phyloP scores from a whole-genome alignment of 805 yeast genomes.

The Saccharomycopsis sp. region DNA sequence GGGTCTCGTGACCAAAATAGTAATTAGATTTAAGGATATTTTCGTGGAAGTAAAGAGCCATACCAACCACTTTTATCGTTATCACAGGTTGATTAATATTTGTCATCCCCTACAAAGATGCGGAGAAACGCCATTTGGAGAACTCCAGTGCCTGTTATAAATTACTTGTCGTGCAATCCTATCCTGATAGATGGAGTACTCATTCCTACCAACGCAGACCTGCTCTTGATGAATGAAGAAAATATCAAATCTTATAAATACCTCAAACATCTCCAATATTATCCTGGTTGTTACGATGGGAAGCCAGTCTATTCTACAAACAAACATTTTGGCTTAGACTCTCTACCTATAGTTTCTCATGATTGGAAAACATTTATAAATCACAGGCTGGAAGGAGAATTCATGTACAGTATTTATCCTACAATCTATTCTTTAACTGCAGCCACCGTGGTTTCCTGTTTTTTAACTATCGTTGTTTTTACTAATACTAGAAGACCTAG shows the following conservation, averaged over 20 bases:
- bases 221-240: neutral
- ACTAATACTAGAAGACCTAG: constrained; percentile 59
- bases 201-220: neutral
- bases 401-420: constrained; percentile 51
- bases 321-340: constrained; percentile 20
- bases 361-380: constrained; percentile 41
- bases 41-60: too few species aligned
- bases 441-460: constrained; percentile 55
- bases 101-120: neutral
- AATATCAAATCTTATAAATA: neutral
- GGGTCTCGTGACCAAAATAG: too few species aligned
- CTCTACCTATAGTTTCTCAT: constrained; percentile 32
- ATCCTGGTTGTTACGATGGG: constrained; percentile 25
- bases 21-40: too few species aligned
- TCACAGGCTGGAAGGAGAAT: constrained; percentile 28
- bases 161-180: constrained; percentile 1
- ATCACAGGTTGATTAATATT: neutral
- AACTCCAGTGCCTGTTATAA: neutral
- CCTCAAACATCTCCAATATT: constrained; percentile 18
- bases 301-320: constrained; percentile 29
- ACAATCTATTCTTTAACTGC: constrained; percentile 51
- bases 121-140: constrained; percentile 10
- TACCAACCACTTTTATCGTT: too few species aligned
- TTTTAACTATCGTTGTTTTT: constrained; percentile 50
- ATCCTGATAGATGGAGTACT: constrained; percentile 2